Conservation (phyloP, 768 basidiomycete species). For the Leccinellum luteum region DNA sequence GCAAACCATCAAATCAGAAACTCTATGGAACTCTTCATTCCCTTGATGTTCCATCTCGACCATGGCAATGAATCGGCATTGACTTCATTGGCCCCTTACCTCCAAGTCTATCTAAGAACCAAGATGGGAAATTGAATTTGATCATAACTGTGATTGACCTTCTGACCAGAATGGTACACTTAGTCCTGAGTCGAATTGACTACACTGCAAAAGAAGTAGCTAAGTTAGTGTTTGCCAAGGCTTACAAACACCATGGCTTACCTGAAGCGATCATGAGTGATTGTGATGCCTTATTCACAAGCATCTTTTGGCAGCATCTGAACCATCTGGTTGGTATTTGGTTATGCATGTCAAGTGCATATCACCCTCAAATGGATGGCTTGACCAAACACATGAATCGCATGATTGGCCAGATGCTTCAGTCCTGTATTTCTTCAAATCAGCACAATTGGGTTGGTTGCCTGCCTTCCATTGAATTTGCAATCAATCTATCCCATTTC, state of each 20-base stretch:
- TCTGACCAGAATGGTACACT: not conserved
- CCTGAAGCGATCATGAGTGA: not conserved
- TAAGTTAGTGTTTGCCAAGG: not conserved
- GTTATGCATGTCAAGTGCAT: constrained; percentile 24
- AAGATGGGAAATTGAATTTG: not conserved
- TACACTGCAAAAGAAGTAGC: not conserved
- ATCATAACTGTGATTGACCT: not conserved
- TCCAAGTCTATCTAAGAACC: not conserved
- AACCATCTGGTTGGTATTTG: not conserved
- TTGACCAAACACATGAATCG: constrained; percentile 22
- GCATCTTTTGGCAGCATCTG: not conserved
- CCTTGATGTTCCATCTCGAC: constrained; percentile 25
- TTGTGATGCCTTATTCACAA: not conserved
- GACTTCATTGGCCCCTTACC: constrained; percentile 35
- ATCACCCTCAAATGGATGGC: constrained; percentile 35
- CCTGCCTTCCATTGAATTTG: constrained; percentile 17
- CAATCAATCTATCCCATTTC: constrained; percentile 14
- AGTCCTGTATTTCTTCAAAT: not conserved
- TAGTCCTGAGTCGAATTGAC: not conserved
- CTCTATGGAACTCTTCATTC: constrained; percentile 12
- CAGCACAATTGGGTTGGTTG: constrained; percentile 9
- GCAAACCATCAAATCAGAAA: constrained; percentile 26
- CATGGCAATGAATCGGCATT: constrained; percentile 38
- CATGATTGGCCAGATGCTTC: constrained; percentile 10
- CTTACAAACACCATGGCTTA: not conserved